Evolutionary conservation across 75 land plant genomes (phyloP).

Genomic region (Cryptomeria japonica): DNA sequence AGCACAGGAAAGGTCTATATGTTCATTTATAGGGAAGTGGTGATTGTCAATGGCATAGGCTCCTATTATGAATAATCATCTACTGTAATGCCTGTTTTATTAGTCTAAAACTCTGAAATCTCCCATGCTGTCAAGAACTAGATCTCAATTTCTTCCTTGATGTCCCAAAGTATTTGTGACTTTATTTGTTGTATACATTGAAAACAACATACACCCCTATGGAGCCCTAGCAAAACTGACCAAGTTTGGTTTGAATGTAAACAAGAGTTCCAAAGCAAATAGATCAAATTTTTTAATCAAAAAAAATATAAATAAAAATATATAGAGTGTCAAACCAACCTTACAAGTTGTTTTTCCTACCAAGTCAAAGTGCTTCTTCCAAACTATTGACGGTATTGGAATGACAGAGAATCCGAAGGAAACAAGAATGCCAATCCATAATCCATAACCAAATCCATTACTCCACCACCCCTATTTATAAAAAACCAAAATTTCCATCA

Average conservation of each 20-base stretch:
- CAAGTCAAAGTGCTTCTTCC: conserved; percentile 86
- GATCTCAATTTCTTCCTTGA: neutral
- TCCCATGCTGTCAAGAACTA: neutral
- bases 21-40: neutral
- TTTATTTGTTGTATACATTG: neutral
- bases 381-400: conserved; percentile 70
- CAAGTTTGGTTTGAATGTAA: neutral
- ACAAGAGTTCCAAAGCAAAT: neutral
- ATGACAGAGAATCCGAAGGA: conserved; percentile 91
- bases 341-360: conserved; percentile 49
- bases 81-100: neutral
- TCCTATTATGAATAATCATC: neutral
- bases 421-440: conserved; percentile 91
- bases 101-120: neutral
- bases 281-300: neutral
- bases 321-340: conserved; percentile 38
- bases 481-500: neutral
- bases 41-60: neutral
- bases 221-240: neutral
- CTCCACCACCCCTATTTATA: conserved; percentile 88
- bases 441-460: conserved; percentile 90
- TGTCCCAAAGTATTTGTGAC: neutral
- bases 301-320: neutral
- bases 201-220: neutral
- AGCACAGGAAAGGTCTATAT: neutral